Conservation (phyloP, 345 rosid genomes). For the Linum lewisii region DNA sequence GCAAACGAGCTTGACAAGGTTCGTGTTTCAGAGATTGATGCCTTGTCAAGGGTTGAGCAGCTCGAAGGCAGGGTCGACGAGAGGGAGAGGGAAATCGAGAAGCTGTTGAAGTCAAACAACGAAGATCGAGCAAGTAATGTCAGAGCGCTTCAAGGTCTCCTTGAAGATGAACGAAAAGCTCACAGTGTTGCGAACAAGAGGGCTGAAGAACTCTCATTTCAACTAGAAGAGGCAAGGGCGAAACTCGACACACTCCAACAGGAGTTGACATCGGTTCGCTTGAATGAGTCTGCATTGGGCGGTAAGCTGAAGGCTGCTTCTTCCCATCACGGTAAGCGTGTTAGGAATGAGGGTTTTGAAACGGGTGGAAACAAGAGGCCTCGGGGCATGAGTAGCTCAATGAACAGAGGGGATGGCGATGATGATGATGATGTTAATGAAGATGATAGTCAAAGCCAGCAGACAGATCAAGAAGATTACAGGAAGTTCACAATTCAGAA, state of each 20-base stretch:
- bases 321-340: conserved; percentile 20
- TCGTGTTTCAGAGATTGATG: not conserved
- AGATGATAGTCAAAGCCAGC: not conserved
- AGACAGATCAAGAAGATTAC: conserved; percentile 17
- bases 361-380: conserved; percentile 15
- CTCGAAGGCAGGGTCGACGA: conserved; percentile 17
- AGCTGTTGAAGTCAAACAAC: conserved; percentile 10
- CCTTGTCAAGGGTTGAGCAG: conserved; percentile 8
- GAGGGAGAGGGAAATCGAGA: conserved; percentile 15
- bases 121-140: conserved; percentile 3
- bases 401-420: conserved; percentile 6
- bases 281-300: not conserved
- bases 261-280: not conserved
- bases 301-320: conserved; percentile 3
- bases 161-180: conserved; percentile 5
- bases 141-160: not conserved
- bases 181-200: not conserved
- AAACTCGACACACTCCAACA: not conserved
- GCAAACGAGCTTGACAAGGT: conserved; percentile 16
- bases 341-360: conserved; percentile 22
- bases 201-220: not conserved
- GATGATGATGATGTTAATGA: conserved; percentile 7
- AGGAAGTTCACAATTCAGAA: conserved; percentile 27
- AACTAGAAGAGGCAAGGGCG: not conserved
- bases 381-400: conserved; percentile 14